A percentile compares a stretch with the other conserved stretches of the same genome.
phyloP scores from a whole-genome alignment of 1,139 yeast species.

The Pichia sp. region DNA sequence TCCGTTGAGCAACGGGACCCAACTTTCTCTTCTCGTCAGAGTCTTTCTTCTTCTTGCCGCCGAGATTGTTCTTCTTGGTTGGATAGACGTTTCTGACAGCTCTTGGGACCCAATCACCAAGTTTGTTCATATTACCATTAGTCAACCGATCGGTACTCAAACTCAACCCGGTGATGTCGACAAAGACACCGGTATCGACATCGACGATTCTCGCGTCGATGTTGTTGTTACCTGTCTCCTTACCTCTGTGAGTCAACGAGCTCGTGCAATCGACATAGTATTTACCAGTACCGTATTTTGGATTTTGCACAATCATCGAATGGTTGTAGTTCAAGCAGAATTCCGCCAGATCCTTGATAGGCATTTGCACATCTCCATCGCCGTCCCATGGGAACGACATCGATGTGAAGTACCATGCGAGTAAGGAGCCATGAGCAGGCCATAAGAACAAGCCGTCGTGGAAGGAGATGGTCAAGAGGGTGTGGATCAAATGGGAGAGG shows the following conservation, averaged over 20 bases:
- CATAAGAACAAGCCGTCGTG: constrained; percentile 45
- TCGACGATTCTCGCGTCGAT: constrained; percentile 86
- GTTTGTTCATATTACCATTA: constrained; percentile 11
- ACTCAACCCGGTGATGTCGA: constrained; percentile 60
- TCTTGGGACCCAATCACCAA: constrained; percentile 15
- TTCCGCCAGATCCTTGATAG: constrained; percentile 46
- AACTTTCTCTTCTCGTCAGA: constrained; percentile 3
- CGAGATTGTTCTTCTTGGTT: constrained; percentile 32
- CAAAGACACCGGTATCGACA: constrained; percentile 68
- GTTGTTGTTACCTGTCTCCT: constrained; percentile 53
- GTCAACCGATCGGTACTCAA: constrained; percentile 27
- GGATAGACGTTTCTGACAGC: constrained; percentile 5
- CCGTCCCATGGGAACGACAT: constrained; percentile 54
- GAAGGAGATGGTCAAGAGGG: constrained; percentile 47
- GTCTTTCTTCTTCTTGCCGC: constrained; percentile 25
- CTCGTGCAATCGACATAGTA: constrained; percentile 47
- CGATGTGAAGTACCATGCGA: constrained; percentile 58
- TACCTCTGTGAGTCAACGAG: constrained; percentile 34
- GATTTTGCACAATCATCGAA: constrained; percentile 58
- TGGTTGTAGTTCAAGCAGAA: constrained; percentile 43
- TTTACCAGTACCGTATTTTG: constrained; percentile 57
- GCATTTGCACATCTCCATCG: constrained; percentile 57
- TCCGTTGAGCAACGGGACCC: not conserved
- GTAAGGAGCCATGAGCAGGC: constrained; percentile 53
- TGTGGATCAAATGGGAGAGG: constrained; percentile 46